Conservation (phyloP, 257 asterid species). For the Gentiana straminea region DNA sequence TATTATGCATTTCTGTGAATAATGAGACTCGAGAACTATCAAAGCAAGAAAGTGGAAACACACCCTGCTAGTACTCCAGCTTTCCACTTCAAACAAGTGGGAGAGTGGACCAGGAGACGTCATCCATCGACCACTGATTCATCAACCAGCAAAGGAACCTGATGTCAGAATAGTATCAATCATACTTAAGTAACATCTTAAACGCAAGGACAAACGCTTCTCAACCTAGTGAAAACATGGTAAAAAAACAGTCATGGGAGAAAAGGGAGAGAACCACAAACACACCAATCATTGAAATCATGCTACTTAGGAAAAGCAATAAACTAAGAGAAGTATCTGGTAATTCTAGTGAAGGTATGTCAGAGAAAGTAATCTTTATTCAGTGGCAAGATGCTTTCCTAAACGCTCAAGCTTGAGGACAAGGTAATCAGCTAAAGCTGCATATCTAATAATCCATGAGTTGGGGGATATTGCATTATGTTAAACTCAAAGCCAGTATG, state of each 20-base stretch:
- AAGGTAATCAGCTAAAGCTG: too few relatives aligned
- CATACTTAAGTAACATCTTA: slow-evolving; percentile 40
- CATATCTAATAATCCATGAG: too few relatives aligned
- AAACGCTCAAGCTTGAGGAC: too few relatives aligned
- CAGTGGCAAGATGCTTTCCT: too few relatives aligned
- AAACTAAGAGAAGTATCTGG: too few relatives aligned
- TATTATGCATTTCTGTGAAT: slow-evolving; percentile 11
- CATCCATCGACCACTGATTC: slow-evolving; percentile 93
- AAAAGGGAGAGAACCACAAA: too few relatives aligned
- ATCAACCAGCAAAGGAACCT: slow-evolving; percentile 96
- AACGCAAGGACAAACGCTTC: slow-evolving; percentile 3
- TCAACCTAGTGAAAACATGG: neutral
- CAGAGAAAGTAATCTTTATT: too few relatives aligned
- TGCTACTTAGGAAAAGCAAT: too few relatives aligned
- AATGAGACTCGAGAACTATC: slow-evolving; percentile 5
- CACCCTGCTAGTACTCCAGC: slow-evolving; percentile 69
- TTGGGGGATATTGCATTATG: too few relatives aligned
- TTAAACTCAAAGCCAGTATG: too few relatives aligned
- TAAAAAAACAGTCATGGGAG: neutral
- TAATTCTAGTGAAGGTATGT: too few relatives aligned
- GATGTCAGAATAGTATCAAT: slow-evolving; percentile 72
- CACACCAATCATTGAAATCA: too few relatives aligned
- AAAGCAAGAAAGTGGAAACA: slow-evolving; percentile 18
- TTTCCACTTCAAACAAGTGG: slow-evolving; percentile 50
- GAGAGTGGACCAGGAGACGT: slow-evolving; percentile 64